Evolutionary conservation across 106 monocot genomes (phyloP), one percentile per base, ranked within the genome.

Genomic region (Dendrobium chrysotoxum): DNA sequence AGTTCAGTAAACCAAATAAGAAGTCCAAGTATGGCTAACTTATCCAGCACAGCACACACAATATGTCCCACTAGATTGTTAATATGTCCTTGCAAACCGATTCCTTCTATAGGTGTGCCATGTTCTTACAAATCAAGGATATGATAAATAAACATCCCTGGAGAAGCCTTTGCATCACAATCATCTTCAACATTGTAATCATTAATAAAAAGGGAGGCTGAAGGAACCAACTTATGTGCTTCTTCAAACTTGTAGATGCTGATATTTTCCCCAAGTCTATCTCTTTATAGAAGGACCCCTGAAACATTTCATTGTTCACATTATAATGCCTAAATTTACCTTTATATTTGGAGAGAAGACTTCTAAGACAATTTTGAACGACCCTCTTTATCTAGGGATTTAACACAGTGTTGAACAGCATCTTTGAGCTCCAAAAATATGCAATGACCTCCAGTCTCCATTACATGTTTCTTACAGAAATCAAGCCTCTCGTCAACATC

Each of bases 261-360:
- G 58, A 95, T 95, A 70, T 89, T 90, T 73, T 79, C 83, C 41
- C 97, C 97, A 25, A 98, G 78, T 54, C 86, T 89, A 72, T 95
- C 89, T 95, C 89, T 82, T 88, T 78, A 79, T 81, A 98, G 76
- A 98, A 98, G 31, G 92, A 90, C 9, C 91, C 97, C 86, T 98
- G 97, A 73, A 98, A 94, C 97, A 98, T 98, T 71, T 98, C 97
- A 78, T 98, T 98, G 80, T 98, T 91, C 57, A 98, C 97, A 77
- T 98, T 94, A 76, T 89, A 89, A 82, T 98, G 94, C 61, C 73
- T 87, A 47, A 98, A 98, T 40, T 82, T 85, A 53, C 94, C 94
- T 86, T 80, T 91, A 53, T 94, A 98, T 77, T 91, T 86, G 40
- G 81, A 78, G 2, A 98, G 84, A 73, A 98, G 78, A 75, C 77